Evolutionary conservation across 192 early-diverging fungal genomes (phyloP), one percentile per base, ranked within the genome.

Genomic region (Coemansia sp.): DNA sequence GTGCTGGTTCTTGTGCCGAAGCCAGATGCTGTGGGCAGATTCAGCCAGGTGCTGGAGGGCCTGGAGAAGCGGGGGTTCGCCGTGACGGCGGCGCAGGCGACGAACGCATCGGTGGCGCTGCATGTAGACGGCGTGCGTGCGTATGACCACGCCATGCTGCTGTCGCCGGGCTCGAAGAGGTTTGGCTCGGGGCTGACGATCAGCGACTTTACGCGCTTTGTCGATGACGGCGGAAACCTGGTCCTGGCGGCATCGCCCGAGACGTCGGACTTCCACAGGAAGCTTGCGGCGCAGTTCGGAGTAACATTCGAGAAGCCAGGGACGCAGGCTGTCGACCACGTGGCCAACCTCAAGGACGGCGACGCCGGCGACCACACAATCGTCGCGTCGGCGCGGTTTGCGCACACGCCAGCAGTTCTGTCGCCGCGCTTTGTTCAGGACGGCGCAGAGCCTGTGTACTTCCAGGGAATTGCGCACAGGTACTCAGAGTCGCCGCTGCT

Each of bases 171-270:
- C 13, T 82, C 87, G 33, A 80, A 89, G 87, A 81, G 74, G 70
- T 73, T 64, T 45, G 87, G 86, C 40, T 72, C 75, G 27, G 79
- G 65, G 1, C 59, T 86, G 57, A 74, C 58, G 25, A 75, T 87
- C 11, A 81, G 69, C 17, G 64, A 84, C 36, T 75, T 99, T 17
- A 74, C 94, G 37, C 84, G 92, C 48, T 99, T 94, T 71, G 84
- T 97, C 40, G 88, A 95, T 50, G 82, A 86, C 25, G 96, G 95
- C 33, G 97, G 96, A 20, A 99, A 97, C 70, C 70, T 97, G 30
- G 38, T 99, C 5, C 53, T 95, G 13, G 91, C 88, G 4, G 87
- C 84, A 1, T 84, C 86, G 8, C 67, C 84, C 30, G 82, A 88
- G 42, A 59, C 90, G 19, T 83, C 85, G 6, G 90, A 90, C 33